phyloP scores from a whole-genome alignment of 2,329 filamentous ascomycete genomes.

The Microcyclospora tardicrescens region DNA sequence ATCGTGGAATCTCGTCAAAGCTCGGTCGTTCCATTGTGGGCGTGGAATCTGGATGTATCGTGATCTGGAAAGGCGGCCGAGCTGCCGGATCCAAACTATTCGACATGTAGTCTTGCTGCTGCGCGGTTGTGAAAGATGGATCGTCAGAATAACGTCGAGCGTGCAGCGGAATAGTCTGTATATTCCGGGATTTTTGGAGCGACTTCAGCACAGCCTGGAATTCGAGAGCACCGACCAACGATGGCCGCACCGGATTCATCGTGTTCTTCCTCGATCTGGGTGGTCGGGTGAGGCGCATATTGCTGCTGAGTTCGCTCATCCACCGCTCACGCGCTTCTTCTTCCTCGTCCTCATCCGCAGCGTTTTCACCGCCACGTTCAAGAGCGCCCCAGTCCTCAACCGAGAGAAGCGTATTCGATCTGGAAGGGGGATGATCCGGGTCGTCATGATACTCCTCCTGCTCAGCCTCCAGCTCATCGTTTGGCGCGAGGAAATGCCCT shows the following conservation, averaged over 20 bases:
- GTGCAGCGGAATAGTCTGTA: slow-evolving; percentile 56
- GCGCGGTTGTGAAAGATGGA: slow-evolving; percentile 32
- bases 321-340: slow-evolving; percentile 51
- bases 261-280: slow-evolving; percentile 56
- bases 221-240: slow-evolving; percentile 83
- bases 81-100: slow-evolving; percentile 35
- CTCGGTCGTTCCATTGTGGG: slow-evolving; percentile 3
- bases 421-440: slow-evolving; percentile 28
- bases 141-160: slow-evolving; percentile 58
- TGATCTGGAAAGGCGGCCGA: slow-evolving; percentile 16
- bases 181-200: slow-evolving; percentile 67
- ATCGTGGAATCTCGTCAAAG: not conserved
- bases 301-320: slow-evolving; percentile 73
- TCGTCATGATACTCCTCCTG: slow-evolving; percentile 40
- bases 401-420: slow-evolving; percentile 28
- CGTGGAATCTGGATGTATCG: slow-evolving; percentile 1
- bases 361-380: slow-evolving; percentile 36
- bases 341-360: slow-evolving; percentile 45
- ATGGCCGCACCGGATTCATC: slow-evolving; percentile 77
- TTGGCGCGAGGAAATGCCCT: slow-evolving; percentile 54
- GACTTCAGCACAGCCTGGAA: slow-evolving; percentile 86
- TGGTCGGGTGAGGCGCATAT: slow-evolving; percentile 76
- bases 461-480: slow-evolving; percentile 46
- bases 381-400: slow-evolving; percentile 51
- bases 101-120: slow-evolving; percentile 35